Conservation (phyloP, 306 rosid genomes). For the Glycine latifolia region DNA sequence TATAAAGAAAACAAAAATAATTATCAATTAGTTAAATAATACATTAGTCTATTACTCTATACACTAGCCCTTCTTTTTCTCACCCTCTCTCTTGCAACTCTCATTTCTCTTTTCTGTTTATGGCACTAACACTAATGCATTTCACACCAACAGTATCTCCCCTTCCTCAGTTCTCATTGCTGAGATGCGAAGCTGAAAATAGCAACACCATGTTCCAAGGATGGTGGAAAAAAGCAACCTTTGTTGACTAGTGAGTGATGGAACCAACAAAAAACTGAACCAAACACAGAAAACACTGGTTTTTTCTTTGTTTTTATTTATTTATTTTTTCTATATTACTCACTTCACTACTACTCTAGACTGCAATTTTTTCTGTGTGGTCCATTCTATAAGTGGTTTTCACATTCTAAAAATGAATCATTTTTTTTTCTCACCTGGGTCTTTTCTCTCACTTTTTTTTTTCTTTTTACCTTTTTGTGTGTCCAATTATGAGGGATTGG, state of each 20-base stretch:
- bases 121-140: constrained; percentile 50
- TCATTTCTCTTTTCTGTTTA: neutral
- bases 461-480: neutral
- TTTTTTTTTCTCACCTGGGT: constrained; percentile 32
- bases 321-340: neutral
- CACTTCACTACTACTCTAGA: neutral
- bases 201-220: constrained; percentile 6
- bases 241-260: neutral
- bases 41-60: constrained; percentile 8
- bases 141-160: constrained; percentile 39
- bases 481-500: neutral
- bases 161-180: constrained; percentile 1
- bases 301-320: neutral
- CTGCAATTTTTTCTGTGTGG: constrained; percentile 6
- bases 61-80: constrained; percentile 5
- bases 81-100: neutral
- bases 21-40: neutral
- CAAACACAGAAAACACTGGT: neutral
- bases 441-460: neutral
- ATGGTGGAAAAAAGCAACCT: constrained; percentile 4
- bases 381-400: neutral
- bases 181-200: constrained; percentile 17
- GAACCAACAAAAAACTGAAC: neutral
- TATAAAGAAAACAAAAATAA: neutral
- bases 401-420: constrained; percentile 22